Base-by-base conservation (phyloP, 768 basidiomycete species). In the Pulveroboletus sp. region DNA sequence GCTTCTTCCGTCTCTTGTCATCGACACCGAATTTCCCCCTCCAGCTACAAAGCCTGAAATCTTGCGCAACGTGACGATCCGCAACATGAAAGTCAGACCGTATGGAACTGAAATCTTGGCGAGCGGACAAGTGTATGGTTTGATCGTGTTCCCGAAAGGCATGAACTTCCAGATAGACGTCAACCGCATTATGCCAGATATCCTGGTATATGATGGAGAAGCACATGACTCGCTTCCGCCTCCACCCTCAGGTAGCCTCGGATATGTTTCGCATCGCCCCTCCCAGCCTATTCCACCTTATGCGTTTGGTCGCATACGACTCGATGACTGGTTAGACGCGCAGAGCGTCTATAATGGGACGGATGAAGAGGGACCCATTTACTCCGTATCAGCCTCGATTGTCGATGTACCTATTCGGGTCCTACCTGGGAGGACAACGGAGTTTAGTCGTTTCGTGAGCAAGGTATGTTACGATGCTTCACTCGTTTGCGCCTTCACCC, bases 251-350 rank as follows among this genome's bases (percentile, higher is more conserved):
- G 35, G 33, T 8, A 12, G 40, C 48, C 34, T 57, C 1, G 66
- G 63, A 34, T 61, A 68, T 17, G 71, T 75, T 0, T 76, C 80
- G 1, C 64, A 74, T n/a, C 72, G 59, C 13, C 71, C 83, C 2
- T 82, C 87, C 0, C 72, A 79, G 53, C 90, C 90, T 2, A 64
- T 87, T 4, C 90, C 89, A 3, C 75, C 78, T 25, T 71, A 72
- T 17, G 90, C 90, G 1, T 93, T 92, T 63, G 90, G 80, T 9
- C 85, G 81, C 53, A 84, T 93, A 40, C 69, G 76, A 13, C 87
- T 87, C 0, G 77, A 80, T 1, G 76, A 80, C 36, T 93, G 89
- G 90, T 59, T 92, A 14, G 54, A 62, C 0, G 69, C 78, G 2
- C 50, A 53, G 17, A 78, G 75, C 42, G 74, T 72, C 13, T 67